Evolutionary conservation across 257 asterid species (phyloP), one percentile per base, ranked within the genome.

Genomic region (Solanum clarkiae): DNA sequence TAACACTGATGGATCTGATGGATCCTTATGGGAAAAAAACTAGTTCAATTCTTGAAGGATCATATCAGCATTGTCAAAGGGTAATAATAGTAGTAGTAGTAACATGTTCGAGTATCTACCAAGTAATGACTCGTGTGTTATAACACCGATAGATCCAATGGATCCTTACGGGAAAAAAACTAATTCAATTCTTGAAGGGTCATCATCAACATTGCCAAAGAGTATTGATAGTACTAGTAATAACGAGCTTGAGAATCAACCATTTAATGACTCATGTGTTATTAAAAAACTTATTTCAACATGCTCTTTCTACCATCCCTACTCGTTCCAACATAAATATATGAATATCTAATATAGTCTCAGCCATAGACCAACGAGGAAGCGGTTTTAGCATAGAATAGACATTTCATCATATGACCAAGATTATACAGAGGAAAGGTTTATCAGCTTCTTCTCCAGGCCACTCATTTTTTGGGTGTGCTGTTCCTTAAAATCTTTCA

Each of bases 361-460:
- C 51, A 36, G 20, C 24, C 24, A 17, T 69, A 69, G 51, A 66
- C 45, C 74, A 29, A 49, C 4, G 36, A 32, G 36, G 4, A 32
- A 32, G 36, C 3, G 4, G 4, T 32, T 32, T 32, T 32, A 32
- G 36, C 36, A 3, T 32, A 32, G 36, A 2, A 32, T 51, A 4
- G 14, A 49, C 14, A 24, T 22, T 60, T 49, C 44, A 49, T 13
- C 60, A 49, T 8, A 49, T 24, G 40, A 24, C 44, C 4, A 32
- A 51, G 8, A 75, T 24, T 47, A 65, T 60, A 72, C 13, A 62
- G 26, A 79, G 86, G 40, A 74, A 69, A 47, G 13, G 81, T 72
- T 71, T 94, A 94, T 98, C 97, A 94, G 91, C 90, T 93, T 92
- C 87, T 81, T 88, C 88, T 88, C 91, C 90, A 94, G 86, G 87